Evolutionary conservation across 108 stramenopile species (phyloP), one percentile per base, ranked within the genome.

Genomic region (Discostella stelligeroides): DNA sequence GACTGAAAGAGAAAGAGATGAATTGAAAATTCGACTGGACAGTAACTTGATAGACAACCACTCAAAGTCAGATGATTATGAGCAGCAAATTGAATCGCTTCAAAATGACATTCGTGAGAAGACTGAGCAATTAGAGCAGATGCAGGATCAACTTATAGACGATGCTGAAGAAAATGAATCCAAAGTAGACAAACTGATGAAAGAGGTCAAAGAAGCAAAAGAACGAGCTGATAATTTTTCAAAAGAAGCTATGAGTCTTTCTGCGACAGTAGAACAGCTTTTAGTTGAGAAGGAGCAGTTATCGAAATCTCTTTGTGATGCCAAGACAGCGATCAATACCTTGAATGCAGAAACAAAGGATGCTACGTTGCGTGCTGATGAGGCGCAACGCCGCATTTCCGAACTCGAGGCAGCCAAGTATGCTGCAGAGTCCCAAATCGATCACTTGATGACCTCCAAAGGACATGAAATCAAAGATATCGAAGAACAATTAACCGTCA

Each of bases 141-240:
- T 63, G 30, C 68, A 67, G 53, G 17, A 37, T 24, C 79, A 65
- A n/a, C 64, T 60, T 12, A 55, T 54, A 37, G 75, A 72, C 50
- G 75, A 70, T 17, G 68, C 76, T 21, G 60, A 72, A 14, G 53
- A 54, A 39, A 51, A 81, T 45, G 57, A 73, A 72, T 66, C 55
- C 17, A 56, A 63, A 48, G 23, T 77, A 5, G 63, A 69, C 17
- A 49, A 69, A 48, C 30, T 80, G 34, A 62, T 43, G 0, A 41
- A 56, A 28, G 70, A 85, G 25, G 17, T 76, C 13, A 63, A 75
- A 9, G 48, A 25, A 12, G 81, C 82, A 48, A 74, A 64, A n/a
- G 43, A 68, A 20, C 63, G 49, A 11, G 23, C 39, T 14, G 69
- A 48, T 9, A 48, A 34, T 50, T 54, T 79, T 59, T 15, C 18